Percentiles rank a stretch among this genome's conserved stretches.
These are phyloP conservation scores for Pinus taeda DNA, from an alignment of 75 land plant species.

Conservation along the genomic window DNA sequence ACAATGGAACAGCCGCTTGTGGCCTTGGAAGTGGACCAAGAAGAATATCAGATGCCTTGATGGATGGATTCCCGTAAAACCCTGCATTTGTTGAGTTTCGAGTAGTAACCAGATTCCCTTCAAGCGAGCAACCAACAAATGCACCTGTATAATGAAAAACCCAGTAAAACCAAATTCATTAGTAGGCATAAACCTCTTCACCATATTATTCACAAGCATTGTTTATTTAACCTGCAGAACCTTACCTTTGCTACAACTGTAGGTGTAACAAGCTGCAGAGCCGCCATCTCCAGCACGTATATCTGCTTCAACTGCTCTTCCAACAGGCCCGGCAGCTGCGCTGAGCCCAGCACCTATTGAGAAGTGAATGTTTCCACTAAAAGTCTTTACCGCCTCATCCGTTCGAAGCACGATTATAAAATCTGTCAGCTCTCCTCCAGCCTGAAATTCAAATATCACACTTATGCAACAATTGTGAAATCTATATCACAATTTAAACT, in stretches of 20 bases:
- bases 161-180: constrained; percentile 3
- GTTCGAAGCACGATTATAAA: constrained; percentile 85
- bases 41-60: constrained; percentile 81
- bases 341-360: constrained; percentile 91
- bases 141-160: constrained; percentile 56
- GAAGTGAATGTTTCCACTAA: constrained; percentile 75
- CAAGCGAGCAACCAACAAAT: constrained; percentile 85
- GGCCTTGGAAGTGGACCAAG: constrained; percentile 79
- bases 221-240: neutral
- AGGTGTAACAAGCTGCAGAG: constrained; percentile 90
- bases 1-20: constrained; percentile 83
- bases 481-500: neutral
- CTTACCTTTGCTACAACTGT: constrained; percentile 97
- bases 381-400: constrained; percentile 74
- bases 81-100: constrained; percentile 60
- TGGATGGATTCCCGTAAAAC: constrained; percentile 81
- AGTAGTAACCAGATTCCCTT: constrained; percentile 80
- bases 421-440: constrained; percentile 97
- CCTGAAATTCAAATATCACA: constrained; percentile 34
- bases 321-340: constrained; percentile 88
- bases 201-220: neutral
- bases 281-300: constrained; percentile 90
- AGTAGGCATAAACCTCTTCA: neutral
- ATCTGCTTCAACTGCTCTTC: constrained; percentile 88
- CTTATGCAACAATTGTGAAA: neutral